Evolutionary conservation across 2,329 filamentous ascomycete genomes (phyloP), one percentile per base, ranked within the genome.

Genomic region (Pseudonectria buxi): DNA sequence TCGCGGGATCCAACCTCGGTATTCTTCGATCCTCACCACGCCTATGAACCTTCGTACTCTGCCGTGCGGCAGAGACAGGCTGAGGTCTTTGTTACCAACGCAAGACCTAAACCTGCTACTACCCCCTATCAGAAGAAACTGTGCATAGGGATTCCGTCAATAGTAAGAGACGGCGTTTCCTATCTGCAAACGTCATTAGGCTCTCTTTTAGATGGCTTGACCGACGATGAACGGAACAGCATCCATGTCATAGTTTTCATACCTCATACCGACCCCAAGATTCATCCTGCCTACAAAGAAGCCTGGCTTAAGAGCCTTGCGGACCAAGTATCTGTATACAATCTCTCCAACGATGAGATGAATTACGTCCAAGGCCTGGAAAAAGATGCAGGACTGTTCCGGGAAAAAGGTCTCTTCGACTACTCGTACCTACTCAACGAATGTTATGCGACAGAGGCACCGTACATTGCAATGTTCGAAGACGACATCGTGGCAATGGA

Each of bases 381-480:
- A 5, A 53, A 57, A 3, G 56, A 55, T 12, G 43, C n/a, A 47
- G 7, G 47, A 48, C 3, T 50, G 56, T 12, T 48, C 52, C 25
- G 56, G 61, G 45, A 58, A 58, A 18, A 57, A 59, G 32, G n/a
- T n/a, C 55, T 56, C 1, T 42, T 58, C 6, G 58, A 62, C 32
- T 54, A 61, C 35, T 59, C 58, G 1, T 44, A 54, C 1, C 47
- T 62, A 4, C 49, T 61, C 30, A 57, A 61, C 38, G 31, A 51
- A 1, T 64, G 61, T 24, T 47, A 50, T 14, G 24, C 41, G 28
- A 47, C 46, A 14, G 48, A 50, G 1, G 43, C 57, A 4, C 49
- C 47, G 1, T 64, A 60, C 35, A 59, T 64, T 37, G 58, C 56
- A 4, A 51, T 64, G 6, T 47, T 64, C 26, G 59, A 64, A 35